Evolutionary conservation across 257 asterid species (phyloP).

Genomic region (Pogostemon cablin): DNA sequence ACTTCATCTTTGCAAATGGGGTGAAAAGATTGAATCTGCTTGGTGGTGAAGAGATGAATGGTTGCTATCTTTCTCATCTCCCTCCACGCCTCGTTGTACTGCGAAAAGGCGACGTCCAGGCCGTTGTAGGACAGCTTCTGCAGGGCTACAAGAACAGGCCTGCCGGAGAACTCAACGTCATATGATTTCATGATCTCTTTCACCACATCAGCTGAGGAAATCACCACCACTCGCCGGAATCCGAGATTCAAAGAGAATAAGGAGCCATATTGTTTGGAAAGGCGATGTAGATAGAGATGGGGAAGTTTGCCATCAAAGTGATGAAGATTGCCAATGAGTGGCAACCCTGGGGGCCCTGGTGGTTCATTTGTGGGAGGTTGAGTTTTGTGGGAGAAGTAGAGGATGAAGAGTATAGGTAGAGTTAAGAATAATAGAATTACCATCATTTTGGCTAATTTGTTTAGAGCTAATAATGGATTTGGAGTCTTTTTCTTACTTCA

Average conservation of each 20-base stretch:
- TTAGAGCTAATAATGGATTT: too few species aligned
- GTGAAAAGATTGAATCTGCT: constrained; percentile 3
- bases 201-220: constrained; percentile 24
- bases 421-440: neutral
- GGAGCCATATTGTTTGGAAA: too few species aligned
- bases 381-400: neutral
- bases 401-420: constrained; percentile 20
- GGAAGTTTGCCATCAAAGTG: neutral
- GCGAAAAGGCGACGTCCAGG: neutral
- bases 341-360: too few species aligned
- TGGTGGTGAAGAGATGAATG: neutral
- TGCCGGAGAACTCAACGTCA: too few species aligned
- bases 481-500: too few species aligned
- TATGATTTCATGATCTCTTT: too few species aligned
- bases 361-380: constrained; percentile 17
- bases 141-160: too few species aligned
- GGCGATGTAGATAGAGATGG: too few species aligned
- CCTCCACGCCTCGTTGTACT: constrained; percentile 26
- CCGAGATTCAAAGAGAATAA: constrained; percentile 31
- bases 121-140: too few species aligned
- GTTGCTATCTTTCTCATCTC: constrained; percentile 27
- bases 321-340: constrained; percentile 29
- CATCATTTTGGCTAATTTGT: neutral
- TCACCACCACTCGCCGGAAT: neutral
- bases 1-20: constrained; percentile 30